phyloP scores from a whole-genome alignment of 805 yeast species.

The Saccharomycopsis microspora region DNA sequence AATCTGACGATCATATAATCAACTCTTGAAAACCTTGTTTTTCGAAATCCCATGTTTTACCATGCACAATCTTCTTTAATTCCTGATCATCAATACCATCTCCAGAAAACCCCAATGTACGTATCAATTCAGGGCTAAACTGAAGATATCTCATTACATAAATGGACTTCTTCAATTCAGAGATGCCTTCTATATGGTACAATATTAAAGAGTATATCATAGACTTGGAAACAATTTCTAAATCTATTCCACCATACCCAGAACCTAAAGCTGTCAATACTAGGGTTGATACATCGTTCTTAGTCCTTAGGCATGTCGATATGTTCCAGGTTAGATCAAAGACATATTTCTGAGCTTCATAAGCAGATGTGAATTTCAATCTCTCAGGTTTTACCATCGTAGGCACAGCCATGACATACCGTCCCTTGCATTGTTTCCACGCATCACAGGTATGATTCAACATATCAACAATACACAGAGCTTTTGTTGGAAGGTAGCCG shows the following conservation, averaged over 20 bases:
- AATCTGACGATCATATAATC: too few species aligned
- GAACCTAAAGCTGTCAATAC: neutral
- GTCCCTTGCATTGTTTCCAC: constrained; percentile 2
- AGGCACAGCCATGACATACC: constrained; percentile 8
- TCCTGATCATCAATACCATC: neutral
- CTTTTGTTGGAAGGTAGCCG: constrained; percentile 10
- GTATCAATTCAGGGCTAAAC: neutral
- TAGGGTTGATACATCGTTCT: neutral
- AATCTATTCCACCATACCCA: neutral
- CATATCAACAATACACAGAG: too few species aligned
- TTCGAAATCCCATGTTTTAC: too few species aligned
- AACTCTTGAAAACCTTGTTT: too few species aligned
- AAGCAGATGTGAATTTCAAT: neutral
- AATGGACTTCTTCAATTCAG: neutral
- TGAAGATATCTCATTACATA: neutral
- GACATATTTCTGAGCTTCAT: constrained; percentile 1
- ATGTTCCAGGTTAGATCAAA: constrained; percentile 13
- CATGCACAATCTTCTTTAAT: too few species aligned
- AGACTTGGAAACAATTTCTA: neutral
- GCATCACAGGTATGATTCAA: neutral
- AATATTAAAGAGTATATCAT: neutral
- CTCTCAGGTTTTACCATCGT: constrained; percentile 11
- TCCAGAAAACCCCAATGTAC: neutral
- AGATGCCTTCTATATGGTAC: neutral
- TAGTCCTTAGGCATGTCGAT: neutral